Evolutionary conservation across 1,284 basidiomycete species (phyloP), one percentile per base, ranked within the genome.

Genomic region (Austroboletus sp.): DNA sequence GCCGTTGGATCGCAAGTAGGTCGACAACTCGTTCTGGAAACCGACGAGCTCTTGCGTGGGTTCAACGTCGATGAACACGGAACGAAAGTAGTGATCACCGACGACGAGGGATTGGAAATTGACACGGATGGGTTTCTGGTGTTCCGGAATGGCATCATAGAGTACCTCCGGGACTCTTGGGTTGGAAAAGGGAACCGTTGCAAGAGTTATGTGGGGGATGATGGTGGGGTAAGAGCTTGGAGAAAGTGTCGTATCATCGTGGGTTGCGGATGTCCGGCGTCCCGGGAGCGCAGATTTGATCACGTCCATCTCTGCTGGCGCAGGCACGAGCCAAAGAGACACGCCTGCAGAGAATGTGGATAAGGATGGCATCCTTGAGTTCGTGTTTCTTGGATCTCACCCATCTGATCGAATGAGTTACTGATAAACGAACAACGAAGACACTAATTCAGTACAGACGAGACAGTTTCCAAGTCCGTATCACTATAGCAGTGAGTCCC

Each of bases 141-240:
- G 50, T 9, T 53, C 31, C 2, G 73, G 69, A 19, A 83, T 60
- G 3, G 73, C 63, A 1, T 65, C 58, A 4, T 69, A 66, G 13
- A 82, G 66, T 3, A 56, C 45, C 3, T 64, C 53, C 0, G 45
- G 17, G 63, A 44, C 41, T n/a, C 35, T 30, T 1, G 48, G 26
- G 35, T 48, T 45, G 2, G 42, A 42, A 17, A 38, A 39, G 25
- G 76, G 72, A 23, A 79, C 61, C 2, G 75, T 70, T 5, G 74
- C 75, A 27, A 88, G 75, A 1, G 85, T 88, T 54, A 87, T 72
- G 61, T 88, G 85, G 1, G 84, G 82, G 26, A 73, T 58, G 58
- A 86, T 79, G 16, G 54, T 47, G 0, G 81, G 80, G 58, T 80
- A 85, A 77, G 38, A 67, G 52, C 36, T 54, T 21, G 43, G 56